These are phyloP conservation scores for Infundibulicybe gibba DNA, from an alignment of 768 basidiomycete genomes.

Conservation along the genomic window DNA sequence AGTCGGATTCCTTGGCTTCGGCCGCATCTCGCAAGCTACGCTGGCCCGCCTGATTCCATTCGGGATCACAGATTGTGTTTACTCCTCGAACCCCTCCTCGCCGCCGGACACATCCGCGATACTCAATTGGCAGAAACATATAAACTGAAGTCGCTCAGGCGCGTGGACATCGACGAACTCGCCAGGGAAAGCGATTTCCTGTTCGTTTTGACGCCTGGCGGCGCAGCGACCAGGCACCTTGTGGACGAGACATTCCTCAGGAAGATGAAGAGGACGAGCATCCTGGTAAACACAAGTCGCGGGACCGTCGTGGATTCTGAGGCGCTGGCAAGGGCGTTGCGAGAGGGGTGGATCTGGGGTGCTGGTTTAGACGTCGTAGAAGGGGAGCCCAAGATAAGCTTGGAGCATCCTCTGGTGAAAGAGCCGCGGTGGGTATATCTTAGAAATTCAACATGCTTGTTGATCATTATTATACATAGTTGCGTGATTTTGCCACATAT, in stretches of 20 bases:
- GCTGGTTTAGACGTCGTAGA: slow-evolving; percentile 95
- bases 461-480: slow-evolving; percentile 28
- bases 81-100: slow-evolving; percentile 56
- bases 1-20: slow-evolving; percentile 92
- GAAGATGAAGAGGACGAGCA: slow-evolving; percentile 81
- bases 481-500: slow-evolving; percentile 88
- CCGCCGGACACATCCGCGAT: slow-evolving; percentile 40
- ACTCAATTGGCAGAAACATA: slow-evolving; percentile 24
- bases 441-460: not conserved
- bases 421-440: slow-evolving; percentile 52
- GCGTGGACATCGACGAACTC: slow-evolving; percentile 63
- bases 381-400: slow-evolving; percentile 76
- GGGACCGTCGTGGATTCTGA: slow-evolving; percentile 90
- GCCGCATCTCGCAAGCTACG: slow-evolving; percentile 87
- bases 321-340: slow-evolving; percentile 78
- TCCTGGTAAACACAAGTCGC: slow-evolving; percentile 83
- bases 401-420: slow-evolving; percentile 77
- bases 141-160: slow-evolving; percentile 39
- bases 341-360: slow-evolving; percentile 79
- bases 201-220: slow-evolving; percentile 81
- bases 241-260: slow-evolving; percentile 68
- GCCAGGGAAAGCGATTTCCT: slow-evolving; percentile 81
- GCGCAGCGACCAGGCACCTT: slow-evolving; percentile 64
- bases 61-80: slow-evolving; percentile 72
- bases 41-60: slow-evolving; percentile 79